A percentile compares a stretch with the other conserved stretches of the same genome.
Evolutionary conservation across 2,329 filamentous ascomycete species (phyloP).

Genomic region (Lanzia echinophila): DNA sequence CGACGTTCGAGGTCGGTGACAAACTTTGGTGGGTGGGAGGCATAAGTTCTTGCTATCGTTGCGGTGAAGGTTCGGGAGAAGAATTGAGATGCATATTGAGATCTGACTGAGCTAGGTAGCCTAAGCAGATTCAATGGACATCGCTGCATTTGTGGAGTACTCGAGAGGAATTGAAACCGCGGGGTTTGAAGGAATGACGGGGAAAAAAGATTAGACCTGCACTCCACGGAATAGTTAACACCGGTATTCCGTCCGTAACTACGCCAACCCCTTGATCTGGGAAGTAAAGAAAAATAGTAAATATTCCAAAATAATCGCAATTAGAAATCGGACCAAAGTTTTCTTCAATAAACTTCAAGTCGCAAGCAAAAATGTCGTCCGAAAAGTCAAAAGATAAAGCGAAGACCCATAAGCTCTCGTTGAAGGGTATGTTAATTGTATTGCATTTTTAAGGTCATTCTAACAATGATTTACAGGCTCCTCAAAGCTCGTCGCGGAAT

Average conservation of each 20-base stretch:
- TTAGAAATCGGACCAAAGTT: no score
- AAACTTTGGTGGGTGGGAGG: conserved; percentile 27
- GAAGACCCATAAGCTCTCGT: conserved; percentile 89
- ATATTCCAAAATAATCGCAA: no score
- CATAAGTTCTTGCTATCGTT: conserved; percentile 24
- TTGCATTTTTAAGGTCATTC: conserved; percentile 12
- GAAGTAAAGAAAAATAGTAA: no score
- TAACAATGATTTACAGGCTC: conserved; percentile 44
- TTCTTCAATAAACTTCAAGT: no score
- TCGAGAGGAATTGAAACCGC: conserved; percentile 7
- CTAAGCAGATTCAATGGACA: conserved; percentile 29
- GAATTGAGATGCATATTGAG: conserved; percentile 26
- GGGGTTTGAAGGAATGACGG: background rate
- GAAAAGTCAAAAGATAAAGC: conserved; percentile 58
- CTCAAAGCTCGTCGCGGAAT: conserved; percentile 87
- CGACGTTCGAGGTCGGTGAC: conserved; percentile 44
- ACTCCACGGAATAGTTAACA: background rate
- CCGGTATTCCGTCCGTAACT: background rate
- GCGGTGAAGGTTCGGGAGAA: conserved; percentile 19
- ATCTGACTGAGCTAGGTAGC: conserved; percentile 29
- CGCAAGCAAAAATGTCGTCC: conserved; percentile 22
- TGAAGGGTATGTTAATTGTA: conserved; percentile 60
- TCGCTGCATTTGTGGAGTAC: conserved; percentile 30
- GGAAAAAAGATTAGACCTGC: background rate
- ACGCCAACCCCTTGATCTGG: background rate